Evolutionary conservation across 2,329 filamentous ascomycete genomes (phyloP).

Genomic region (Penicillium sp.): DNA sequence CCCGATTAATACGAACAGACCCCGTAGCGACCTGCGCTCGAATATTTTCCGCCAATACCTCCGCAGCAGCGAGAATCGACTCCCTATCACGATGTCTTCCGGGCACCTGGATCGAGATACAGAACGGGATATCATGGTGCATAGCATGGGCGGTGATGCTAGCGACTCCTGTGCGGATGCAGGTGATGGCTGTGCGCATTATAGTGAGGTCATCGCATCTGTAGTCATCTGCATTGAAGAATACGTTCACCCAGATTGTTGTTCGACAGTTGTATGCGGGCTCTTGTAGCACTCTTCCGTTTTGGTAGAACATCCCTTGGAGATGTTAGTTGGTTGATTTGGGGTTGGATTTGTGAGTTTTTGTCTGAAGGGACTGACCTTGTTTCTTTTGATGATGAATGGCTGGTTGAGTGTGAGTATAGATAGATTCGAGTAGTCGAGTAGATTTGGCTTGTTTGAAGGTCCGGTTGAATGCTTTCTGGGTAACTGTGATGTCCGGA

Average conservation of each 20-base stretch:
- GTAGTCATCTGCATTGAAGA: not conserved
- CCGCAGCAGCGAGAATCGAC: constrained; percentile 4
- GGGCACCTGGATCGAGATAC: constrained; percentile 4
- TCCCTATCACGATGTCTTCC: not conserved
- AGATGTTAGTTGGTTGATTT: not conserved
- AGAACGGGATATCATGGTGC: not conserved
- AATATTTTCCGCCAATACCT: constrained; percentile 3
- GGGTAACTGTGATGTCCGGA: not conserved
- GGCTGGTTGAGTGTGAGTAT: not conserved
- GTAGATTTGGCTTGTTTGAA: not conserved
- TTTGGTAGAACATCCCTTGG: constrained; percentile 4
- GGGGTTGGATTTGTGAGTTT: not conserved
- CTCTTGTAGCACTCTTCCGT: constrained; percentile 1
- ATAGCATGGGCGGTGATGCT: constrained; percentile 4
- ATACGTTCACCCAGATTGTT: constrained; percentile 3
- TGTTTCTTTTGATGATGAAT: not conserved
- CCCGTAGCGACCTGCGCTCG: not conserved
- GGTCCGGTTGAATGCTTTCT: not conserved
- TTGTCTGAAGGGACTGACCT: not conserved
- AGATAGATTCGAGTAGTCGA: not conserved
- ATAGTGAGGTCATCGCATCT: not conserved
- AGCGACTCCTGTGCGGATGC: constrained; percentile 4
- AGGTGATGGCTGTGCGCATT: constrained; percentile 8
- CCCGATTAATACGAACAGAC: not conserved
- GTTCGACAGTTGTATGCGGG: not conserved